Percentiles rank a stretch among this genome's conserved stretches.
phyloP scores from a whole-genome alignment of 148 eudicot genomes.

The Bassia scoparia region DNA sequence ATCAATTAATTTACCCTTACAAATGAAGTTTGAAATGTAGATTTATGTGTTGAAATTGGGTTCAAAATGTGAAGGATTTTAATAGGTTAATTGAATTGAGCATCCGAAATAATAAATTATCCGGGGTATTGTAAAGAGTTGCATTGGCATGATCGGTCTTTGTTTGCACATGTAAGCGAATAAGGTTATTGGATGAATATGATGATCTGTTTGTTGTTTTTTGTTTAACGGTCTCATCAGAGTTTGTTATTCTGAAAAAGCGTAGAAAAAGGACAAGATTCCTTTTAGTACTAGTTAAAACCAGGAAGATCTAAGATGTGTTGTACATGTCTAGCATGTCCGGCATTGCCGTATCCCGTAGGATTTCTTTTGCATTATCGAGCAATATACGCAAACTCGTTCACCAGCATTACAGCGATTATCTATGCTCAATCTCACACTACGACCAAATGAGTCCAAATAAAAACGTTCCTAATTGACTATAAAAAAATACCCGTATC shows the following conservation, averaged over 20 bases:
- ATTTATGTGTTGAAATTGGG: too few species aligned
- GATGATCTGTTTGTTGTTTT: neutral
- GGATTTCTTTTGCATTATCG: too few species aligned
- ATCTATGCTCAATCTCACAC: too few species aligned
- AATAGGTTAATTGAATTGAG: neutral
- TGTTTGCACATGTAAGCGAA: neutral
- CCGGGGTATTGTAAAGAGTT: neutral
- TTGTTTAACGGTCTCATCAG: neutral
- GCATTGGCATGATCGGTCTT: neutral
- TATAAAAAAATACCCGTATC: too few species aligned
- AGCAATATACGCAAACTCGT: too few species aligned
- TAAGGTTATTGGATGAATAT: too few species aligned
- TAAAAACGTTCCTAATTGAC: too few species aligned
- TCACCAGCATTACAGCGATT: too few species aligned
- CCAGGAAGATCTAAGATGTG: too few species aligned
- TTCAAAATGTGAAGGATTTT: neutral
- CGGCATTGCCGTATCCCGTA: neutral
- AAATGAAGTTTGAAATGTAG: too few species aligned
- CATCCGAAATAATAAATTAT: neutral
- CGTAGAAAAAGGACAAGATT: neutral
- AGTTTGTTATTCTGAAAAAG: neutral
- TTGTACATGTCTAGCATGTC: neutral
- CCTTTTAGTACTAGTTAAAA: neutral
- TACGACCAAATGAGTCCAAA: too few species aligned
- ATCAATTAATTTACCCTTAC: too few species aligned